Base-by-base conservation (phyloP, 139 green algal species). In the Gonium pectorale region DNA sequence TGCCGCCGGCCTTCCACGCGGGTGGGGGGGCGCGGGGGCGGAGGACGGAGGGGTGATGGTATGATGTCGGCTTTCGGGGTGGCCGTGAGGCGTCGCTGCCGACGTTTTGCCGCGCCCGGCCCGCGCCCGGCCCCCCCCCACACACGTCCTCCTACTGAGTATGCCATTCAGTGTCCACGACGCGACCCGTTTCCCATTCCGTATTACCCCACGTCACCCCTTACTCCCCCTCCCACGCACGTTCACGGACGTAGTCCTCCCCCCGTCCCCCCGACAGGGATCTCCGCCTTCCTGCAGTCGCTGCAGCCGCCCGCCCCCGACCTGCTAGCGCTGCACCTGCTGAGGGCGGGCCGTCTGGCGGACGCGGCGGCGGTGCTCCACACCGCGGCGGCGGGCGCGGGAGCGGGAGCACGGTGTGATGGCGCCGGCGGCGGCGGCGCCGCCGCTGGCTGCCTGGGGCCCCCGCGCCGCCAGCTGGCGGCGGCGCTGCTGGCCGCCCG, bases 261-360 rank as follows among this genome's bases (percentile, higher is more conserved):
- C 11, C 17, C 9, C 67, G 1, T 13, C 67, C 13, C 31, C n/a
- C 52, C 38, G 4, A 15, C 75, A 83, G 75, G 52, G 24, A 46
- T 91, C 17, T 59, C 29, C 22, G 56, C 77, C n/a, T 91, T 91
- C 82, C 46, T 91, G 78, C 77, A 80, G 41, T 67, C 68, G 33
- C 74, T 26, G 54, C 84, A 75, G 31, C 67, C 75, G 19, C 6
- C 67, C 40, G 37, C 85, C 17, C 21, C 75, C 7, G 44, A 81
- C 67, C 87, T 91, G 51, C 79, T 91, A 51, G 87, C 81, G 49
- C 37, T 56, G 31, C 87, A 89, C 67, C 87, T 87, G 66, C 60
- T 87, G 37, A 67, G 70, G 35, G 71, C 29, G 1, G 52, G 67
- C 11, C 49, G 78, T 5, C 79, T 75, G 29, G 54, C 19, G n/a